These are phyloP conservation scores for Rugosomyces carneus DNA, from an alignment of 1,284 basidiomycete genomes.

Conservation along the genomic window DNA sequence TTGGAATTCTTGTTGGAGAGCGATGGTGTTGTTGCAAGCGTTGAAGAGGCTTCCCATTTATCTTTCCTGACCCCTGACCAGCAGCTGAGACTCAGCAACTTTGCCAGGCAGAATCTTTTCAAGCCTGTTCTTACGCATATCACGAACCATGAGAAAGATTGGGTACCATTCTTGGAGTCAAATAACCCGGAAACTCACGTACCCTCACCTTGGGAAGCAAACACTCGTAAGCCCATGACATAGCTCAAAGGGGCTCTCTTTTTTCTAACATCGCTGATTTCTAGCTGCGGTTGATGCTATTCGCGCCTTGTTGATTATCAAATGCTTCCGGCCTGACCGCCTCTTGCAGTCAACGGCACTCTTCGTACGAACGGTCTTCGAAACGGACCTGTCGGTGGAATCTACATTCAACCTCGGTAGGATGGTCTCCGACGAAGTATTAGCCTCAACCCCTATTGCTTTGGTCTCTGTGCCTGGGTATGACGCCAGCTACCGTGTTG, in stretches of 20 bases:
- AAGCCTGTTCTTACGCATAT: constrained; percentile 73
- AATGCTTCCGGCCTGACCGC: constrained; percentile 88
- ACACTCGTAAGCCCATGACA: constrained; percentile 54
- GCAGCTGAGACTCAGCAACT: constrained; percentile 57
- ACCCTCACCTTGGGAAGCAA: constrained; percentile 74
- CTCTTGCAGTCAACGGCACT: constrained; percentile 73
- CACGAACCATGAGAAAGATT: constrained; percentile 57
- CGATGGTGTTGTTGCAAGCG: constrained; percentile 50
- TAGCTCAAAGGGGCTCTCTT: constrained; percentile 3
- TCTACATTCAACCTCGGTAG: constrained; percentile 68
- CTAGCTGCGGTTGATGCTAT: constrained; percentile 69
- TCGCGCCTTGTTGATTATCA: constrained; percentile 74
- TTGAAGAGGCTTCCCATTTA: constrained; percentile 32
- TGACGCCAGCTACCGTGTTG: constrained; percentile 93
- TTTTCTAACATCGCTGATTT: constrained; percentile 21
- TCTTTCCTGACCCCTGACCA: constrained; percentile 62
- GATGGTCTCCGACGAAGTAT: constrained; percentile 77
- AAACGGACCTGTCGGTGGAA: constrained; percentile 69
- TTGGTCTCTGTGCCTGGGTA: constrained; percentile 93
- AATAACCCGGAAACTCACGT: constrained; percentile 66
- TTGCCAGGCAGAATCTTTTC: constrained; percentile 69
- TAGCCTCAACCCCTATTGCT: constrained; percentile 79
- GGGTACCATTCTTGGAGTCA: constrained; percentile 73
- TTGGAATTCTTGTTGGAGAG: constrained; percentile 89
- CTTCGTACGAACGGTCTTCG: constrained; percentile 75